Evolutionary conservation across 1,139 yeast species (phyloP).

Genomic region (Geotrichum candidum): DNA sequence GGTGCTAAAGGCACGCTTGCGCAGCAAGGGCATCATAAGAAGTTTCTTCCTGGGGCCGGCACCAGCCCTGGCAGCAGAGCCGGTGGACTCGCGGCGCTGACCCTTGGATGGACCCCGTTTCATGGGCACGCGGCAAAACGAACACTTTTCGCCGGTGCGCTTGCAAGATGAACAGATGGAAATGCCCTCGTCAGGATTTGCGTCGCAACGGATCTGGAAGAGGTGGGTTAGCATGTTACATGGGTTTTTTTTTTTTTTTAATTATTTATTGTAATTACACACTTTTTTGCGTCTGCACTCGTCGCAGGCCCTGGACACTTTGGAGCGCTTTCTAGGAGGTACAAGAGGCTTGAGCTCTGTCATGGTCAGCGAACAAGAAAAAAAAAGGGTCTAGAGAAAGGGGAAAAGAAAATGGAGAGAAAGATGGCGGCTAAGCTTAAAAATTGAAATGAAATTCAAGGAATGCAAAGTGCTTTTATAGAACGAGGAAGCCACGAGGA

Average conservation of each 20-base stretch:
- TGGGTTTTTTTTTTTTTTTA: neutral
- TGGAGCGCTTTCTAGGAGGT: slow-evolving; percentile 38
- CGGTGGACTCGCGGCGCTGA: neutral
- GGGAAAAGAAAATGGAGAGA: neutral
- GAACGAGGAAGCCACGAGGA: neutral
- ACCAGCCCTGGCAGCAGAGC: neutral
- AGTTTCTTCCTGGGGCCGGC: neutral
- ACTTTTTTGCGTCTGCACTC: slow-evolving; percentile 25
- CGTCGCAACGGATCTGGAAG: slow-evolving; percentile 39
- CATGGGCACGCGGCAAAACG: slow-evolving; percentile 40
- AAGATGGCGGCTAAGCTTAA: neutral
- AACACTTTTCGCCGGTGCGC: slow-evolving; percentile 37
- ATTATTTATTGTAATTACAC: neutral
- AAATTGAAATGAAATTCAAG: neutral
- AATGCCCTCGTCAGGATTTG: slow-evolving; percentile 29
- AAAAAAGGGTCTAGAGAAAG: neutral
- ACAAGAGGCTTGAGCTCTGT: slow-evolving; percentile 13
- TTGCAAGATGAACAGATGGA: slow-evolving; percentile 37
- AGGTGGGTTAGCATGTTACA: slow-evolving; percentile 3
- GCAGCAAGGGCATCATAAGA: neutral
- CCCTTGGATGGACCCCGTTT: slow-evolving; percentile 41
- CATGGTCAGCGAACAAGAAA: neutral
- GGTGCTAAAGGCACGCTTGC: neutral
- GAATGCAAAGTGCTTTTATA: neutral
- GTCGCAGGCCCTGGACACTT: slow-evolving; percentile 42